Evolutionary conservation across 306 rosid species (phyloP).

Genomic region (Rosa persica): DNA sequence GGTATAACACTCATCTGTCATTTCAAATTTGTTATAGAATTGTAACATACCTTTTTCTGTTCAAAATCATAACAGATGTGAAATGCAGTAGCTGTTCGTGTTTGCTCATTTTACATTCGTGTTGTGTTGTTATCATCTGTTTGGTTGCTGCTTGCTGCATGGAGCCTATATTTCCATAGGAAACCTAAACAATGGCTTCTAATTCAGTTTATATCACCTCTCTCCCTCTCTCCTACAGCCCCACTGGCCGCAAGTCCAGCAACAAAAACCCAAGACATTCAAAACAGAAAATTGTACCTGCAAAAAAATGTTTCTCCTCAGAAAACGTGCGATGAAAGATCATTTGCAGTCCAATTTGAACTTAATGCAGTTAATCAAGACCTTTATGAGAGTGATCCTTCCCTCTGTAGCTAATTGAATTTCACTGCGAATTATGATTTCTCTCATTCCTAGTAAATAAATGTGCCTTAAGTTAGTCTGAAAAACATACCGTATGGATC

Average conservation of each 20-base stretch:
- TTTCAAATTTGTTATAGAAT: neutral
- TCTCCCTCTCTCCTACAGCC: neutral
- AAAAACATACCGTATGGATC: neutral
- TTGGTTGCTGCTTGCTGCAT: neutral
- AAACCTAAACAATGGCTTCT: neutral
- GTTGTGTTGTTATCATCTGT: neutral
- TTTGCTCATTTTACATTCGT: neutral
- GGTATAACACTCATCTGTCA: too few species aligned
- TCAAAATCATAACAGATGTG: neutral
- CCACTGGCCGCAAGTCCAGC: too few species aligned
- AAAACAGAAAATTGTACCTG: too few species aligned
- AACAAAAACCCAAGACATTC: too few species aligned
- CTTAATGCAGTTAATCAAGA: too few species aligned
- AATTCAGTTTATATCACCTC: neutral
- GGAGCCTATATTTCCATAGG: neutral
- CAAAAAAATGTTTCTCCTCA: neutral
- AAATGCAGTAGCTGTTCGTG: neutral
- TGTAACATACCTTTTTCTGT: neutral
- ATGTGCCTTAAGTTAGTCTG: too few species aligned
- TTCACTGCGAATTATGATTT: neutral
- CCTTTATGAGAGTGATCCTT: too few species aligned
- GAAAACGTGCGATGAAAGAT: too few species aligned
- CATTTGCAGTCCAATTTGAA: too few species aligned
- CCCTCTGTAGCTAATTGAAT: neutral
- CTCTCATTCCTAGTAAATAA: neutral